These are phyloP conservation scores for Globisporangium cylindrosporum DNA, from an alignment of 352 stramenopile species.

Conservation along the genomic window DNA sequence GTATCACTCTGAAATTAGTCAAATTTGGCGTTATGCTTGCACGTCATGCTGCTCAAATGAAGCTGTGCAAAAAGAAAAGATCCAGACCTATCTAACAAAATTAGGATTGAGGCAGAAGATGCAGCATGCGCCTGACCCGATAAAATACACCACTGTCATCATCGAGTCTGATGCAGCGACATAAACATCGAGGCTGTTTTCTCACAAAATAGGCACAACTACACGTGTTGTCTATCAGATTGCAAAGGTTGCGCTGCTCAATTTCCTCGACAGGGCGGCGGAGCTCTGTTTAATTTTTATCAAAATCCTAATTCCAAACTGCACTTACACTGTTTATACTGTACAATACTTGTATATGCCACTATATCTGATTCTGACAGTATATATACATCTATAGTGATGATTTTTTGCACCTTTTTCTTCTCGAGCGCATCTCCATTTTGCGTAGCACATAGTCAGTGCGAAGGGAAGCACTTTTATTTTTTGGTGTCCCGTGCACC, in stretches of 20 bases:
- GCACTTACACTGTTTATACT: background rate
- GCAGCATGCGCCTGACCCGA: background rate
- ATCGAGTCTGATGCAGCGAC: background rate
- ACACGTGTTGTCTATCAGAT: background rate
- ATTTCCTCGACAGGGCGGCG: background rate
- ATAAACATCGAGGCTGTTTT: background rate
- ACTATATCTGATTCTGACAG: background rate
- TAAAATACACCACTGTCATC: background rate
- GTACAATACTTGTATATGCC: background rate
- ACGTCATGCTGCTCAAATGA: background rate
- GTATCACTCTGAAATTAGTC: background rate
- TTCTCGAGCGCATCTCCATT: background rate
- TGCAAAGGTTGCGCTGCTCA: background rate
- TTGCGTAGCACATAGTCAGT: background rate
- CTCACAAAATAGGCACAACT: background rate
- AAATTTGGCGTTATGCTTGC: background rate
- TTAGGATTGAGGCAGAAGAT: background rate
- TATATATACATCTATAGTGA: background rate
- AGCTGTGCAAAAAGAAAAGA: background rate
- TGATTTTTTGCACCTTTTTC: background rate
- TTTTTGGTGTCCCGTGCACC: background rate
- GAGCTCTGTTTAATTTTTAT: background rate
- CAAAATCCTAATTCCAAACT: background rate
- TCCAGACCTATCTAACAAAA: background rate
- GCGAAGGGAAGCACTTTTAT: background rate